Conservation (phyloP, 345 rosid species). For the Sisymbrium altissimum region DNA sequence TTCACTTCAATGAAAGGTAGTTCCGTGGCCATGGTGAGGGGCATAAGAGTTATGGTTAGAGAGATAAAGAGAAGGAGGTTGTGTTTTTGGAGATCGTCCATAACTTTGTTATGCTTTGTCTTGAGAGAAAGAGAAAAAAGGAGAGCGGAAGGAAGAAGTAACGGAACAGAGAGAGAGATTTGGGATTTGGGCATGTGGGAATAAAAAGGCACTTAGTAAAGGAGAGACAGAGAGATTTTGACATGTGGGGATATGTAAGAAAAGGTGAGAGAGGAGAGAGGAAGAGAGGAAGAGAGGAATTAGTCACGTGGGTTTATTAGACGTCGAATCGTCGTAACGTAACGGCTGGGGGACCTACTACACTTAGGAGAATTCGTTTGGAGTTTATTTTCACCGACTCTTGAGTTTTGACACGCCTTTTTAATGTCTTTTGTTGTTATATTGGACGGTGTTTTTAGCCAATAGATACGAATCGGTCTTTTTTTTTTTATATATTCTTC, state of each 20-base stretch:
- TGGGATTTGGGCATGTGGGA: conserved; percentile 14
- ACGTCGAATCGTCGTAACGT: conserved; percentile 7
- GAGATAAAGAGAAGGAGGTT: conserved; percentile 13
- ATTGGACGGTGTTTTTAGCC: not conserved
- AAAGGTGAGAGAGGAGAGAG: not conserved
- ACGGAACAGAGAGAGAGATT: not conserved
- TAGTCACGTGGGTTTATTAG: conserved; percentile 27
- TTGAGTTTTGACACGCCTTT: not conserved
- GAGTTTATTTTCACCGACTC: not conserved
- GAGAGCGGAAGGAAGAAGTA: not conserved
- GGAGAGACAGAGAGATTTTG: not conserved
- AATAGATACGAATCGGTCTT: no score
- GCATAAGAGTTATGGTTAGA: not conserved
- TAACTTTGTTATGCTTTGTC: not conserved
- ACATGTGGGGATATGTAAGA: conserved; percentile 12
- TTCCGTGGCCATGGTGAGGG: conserved; percentile 6
- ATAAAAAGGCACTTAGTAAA: not conserved
- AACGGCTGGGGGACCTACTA: conserved; percentile 15
- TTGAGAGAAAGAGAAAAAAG: not conserved
- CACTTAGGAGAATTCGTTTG: not conserved
- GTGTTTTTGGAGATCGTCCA: no score
- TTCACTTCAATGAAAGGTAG: conserved; percentile 22
- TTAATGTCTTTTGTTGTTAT: not conserved
- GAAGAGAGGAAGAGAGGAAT: no score
- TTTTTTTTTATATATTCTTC: no score